Evolutionary conservation across 768 basidiomycete species (phyloP), one percentile per base, ranked within the genome.

Genomic region (Xerocomus potaroensis): DNA sequence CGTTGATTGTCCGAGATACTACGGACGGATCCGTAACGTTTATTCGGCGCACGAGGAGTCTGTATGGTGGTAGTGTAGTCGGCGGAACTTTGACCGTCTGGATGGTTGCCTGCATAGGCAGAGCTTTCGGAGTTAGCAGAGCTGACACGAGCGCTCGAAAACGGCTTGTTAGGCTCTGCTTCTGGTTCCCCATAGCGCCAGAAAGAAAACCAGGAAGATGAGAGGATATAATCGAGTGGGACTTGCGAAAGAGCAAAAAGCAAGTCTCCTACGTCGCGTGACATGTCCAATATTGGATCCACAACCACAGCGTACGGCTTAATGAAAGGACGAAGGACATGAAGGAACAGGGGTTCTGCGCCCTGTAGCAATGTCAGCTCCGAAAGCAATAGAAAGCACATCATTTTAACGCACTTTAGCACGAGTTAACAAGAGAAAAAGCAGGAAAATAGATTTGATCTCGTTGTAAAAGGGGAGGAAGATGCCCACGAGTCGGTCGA

Each of bases 401-500:
- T 19, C 44, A 45, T 32, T 33, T 43, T 49, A 35, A 69, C 79
- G 49, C 60, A 86, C 89, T 65, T 83, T 72, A 48, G 89, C 80
- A 43, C 89, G 81, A 48, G 87, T 86, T 30, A 89, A 54, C 21
- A 91, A 72, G 41, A 91, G 77, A 62, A 90, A 91, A 8, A 91
- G 60, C 7, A 91, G 72, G 21, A 77, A 71, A 34, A 90, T 56
- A 6, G 82, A 78, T 67, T 92, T 92, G 67, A 89, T 70, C 69
- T 91, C 86, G 57, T 81, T 79, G 65, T 92, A 91, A 62, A 92
- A 92, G 19, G 90, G 90, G 27, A 89, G 73, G 50, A 91, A 78
- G 23, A 91, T 67, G 55, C 78, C 78, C 45, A 90, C 66, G 43
- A 87, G 59, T 29, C 69, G 67, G 63, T 91, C 91, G 19, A 78